phyloP scores from a whole-genome alignment of 2,329 filamentous ascomycete species.

The Emergomyces orientalis region DNA sequence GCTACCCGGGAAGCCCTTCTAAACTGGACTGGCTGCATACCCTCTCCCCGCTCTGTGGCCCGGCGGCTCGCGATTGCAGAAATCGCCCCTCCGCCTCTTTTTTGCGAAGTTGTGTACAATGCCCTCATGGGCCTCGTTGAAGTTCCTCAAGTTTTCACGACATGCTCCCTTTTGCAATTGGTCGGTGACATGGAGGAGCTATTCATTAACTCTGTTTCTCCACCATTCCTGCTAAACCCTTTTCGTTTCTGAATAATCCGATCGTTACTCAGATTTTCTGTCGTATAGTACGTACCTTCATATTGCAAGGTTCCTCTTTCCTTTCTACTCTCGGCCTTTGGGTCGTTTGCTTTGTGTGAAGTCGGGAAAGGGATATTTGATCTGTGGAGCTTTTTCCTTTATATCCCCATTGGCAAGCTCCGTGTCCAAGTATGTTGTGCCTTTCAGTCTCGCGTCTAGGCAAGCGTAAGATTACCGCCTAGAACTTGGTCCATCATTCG shows the following conservation, averaged over 20 bases:
- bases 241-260: background rate
- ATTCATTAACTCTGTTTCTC: background rate
- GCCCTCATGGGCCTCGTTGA: background rate
- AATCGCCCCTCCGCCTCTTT: background rate
- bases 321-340: background rate
- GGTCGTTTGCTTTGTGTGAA: background rate
- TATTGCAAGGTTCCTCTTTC: background rate
- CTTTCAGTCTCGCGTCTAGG: slow-evolving; percentile 5
- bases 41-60: background rate
- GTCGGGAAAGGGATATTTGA: background rate
- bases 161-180: background rate
- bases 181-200: background rate
- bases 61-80: background rate
- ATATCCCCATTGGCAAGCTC: background rate
- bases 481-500: slow-evolving; percentile 5
- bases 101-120: background rate
- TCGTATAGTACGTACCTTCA: background rate
- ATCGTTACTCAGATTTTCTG: background rate
- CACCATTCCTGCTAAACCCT: background rate
- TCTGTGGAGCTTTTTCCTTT: background rate
- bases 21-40: background rate
- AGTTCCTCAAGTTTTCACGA: background rate
- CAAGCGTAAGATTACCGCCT: slow-evolving; percentile 8
- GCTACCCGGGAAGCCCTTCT: background rate
- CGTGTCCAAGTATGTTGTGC: background rate